Base-by-base conservation (phyloP, 768 basidiomycete genomes). In the Lyophyllum semitale region DNA sequence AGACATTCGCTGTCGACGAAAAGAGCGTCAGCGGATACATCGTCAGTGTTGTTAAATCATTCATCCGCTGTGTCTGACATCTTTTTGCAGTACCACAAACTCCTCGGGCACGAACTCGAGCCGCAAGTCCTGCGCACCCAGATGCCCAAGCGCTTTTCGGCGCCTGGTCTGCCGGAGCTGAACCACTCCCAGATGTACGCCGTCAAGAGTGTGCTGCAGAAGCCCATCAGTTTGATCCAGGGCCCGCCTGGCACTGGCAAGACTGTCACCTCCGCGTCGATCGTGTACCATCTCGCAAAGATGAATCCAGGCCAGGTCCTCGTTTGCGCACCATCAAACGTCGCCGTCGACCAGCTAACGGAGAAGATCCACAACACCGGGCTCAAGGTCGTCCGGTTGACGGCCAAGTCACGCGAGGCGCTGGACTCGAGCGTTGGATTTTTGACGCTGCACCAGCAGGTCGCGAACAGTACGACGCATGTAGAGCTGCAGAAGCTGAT, bases 151-250 rank as follows among this genome's bases (percentile, higher is more conserved):
- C 87, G 92, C 33, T 97, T 98, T 69, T 98, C 96, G 2, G 97
- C 97, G 0, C 96, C 95, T 9, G 93, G 94, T 25, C 85, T 99
- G 35, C 97, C 97, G 3, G 97, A 99, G 69, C 86, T 99, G 66
- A 99, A 99, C 66, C 96, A 98, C 67, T 98, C 96, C 20, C 97
- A 99, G 71, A 98, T 99, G 93, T 96, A 93, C 73, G 97, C 97
- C 2, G 97, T 99, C 68, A 99, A 98, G 79, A 95, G 93, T 63
- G 96, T 99, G 7, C 78, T 99, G 12, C 97, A 99, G 72, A 98
- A 98, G 73, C 97, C 97, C 20, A 82, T 99, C 57, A 95, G 93
- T 65, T 80, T 99, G 59, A 99, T 99, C 63, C 97, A 99, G 73
- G 97, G 97, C 13, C 97, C 97, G 32, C 97, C 97, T 18, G 97